These are phyloP conservation scores for Boechera stricta DNA, from an alignment of 345 rosid genomes.

Conservation along the genomic window DNA sequence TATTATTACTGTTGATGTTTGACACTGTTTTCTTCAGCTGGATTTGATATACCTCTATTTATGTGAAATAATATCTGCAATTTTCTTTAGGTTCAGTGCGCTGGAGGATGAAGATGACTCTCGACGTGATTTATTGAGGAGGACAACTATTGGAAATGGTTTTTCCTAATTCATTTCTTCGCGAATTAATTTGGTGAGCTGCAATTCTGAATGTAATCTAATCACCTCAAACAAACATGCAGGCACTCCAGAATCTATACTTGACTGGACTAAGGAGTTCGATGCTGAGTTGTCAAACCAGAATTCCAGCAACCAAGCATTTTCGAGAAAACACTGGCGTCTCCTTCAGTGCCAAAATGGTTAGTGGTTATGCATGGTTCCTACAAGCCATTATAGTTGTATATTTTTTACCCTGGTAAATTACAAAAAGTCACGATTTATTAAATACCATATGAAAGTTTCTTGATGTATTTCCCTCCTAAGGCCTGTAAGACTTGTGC, in stretches of 20 bases:
- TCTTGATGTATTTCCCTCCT: background rate
- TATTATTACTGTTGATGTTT: conserved; percentile 9
- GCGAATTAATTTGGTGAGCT: conserved; percentile 33
- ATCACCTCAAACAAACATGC: conserved; percentile 42
- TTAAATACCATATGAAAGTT: conserved; percentile 3
- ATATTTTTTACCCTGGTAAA: background rate
- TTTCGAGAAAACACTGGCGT: conserved; percentile 98
- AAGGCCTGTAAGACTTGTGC: background rate
- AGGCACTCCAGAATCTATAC: conserved; percentile 87
- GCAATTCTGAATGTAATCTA: conserved; percentile 35
- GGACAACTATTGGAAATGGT: conserved; percentile 99
- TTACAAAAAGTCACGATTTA: background rate
- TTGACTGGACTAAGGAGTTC: conserved; percentile 91
- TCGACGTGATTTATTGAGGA: conserved; percentile 62
- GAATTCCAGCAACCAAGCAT: conserved; percentile 82
- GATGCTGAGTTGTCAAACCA: conserved; percentile 77
- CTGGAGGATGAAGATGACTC: conserved; percentile 88
- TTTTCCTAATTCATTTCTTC: conserved; percentile 33
- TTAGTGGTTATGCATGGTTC: conserved; percentile 41
- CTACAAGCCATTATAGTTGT: conserved; percentile 14
- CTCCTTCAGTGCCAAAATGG: conserved; percentile 99
- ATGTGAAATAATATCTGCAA: background rate
- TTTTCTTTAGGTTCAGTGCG: conserved; percentile 71
- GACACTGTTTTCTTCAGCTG: conserved; percentile 15
- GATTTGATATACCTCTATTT: background rate